These are phyloP conservation scores for Xylaria telfairii DNA, from an alignment of 495 filamentous ascomycete genomes.

Conservation along the genomic window DNA sequence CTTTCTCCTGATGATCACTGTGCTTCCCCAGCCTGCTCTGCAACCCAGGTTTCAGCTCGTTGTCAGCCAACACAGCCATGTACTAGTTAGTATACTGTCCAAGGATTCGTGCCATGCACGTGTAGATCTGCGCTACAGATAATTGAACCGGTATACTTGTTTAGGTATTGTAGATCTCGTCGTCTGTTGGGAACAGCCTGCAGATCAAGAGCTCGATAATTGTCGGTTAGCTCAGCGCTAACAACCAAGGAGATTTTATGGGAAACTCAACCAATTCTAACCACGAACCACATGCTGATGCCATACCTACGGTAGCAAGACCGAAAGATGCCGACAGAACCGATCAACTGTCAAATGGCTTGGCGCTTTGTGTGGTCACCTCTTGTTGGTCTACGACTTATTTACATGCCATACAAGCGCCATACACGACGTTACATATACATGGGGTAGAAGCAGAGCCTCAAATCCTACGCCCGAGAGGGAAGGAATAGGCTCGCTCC, in stretches of 20 bases:
- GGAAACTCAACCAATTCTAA: neutral
- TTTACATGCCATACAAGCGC: neutral
- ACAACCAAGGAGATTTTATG: neutral
- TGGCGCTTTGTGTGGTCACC: neutral
- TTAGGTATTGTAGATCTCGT: neutral
- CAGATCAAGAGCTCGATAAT: neutral
- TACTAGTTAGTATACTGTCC: neutral
- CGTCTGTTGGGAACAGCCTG: neutral
- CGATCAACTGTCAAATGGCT: neutral
- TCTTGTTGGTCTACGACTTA: neutral
- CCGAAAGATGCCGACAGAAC: neutral
- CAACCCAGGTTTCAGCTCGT: neutral
- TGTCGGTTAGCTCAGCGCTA: neutral
- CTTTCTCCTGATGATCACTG: slow-evolving; percentile 6
- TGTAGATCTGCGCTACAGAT: slow-evolving; percentile 4
- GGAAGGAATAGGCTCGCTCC: neutral
- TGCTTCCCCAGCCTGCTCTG: neutral
- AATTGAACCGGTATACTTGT: neutral
- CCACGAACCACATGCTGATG: neutral
- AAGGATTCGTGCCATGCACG: neutral
- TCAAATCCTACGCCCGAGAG: neutral
- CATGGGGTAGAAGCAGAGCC: neutral
- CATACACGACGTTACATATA: neutral
- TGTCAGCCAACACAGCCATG: neutral
- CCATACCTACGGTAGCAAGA: neutral